A percentile compares a stretch with the other conserved stretches of the same genome.
phyloP scores from a whole-genome alignment of 2,329 filamentous ascomycete species.

The Xylariaceae sp. region DNA sequence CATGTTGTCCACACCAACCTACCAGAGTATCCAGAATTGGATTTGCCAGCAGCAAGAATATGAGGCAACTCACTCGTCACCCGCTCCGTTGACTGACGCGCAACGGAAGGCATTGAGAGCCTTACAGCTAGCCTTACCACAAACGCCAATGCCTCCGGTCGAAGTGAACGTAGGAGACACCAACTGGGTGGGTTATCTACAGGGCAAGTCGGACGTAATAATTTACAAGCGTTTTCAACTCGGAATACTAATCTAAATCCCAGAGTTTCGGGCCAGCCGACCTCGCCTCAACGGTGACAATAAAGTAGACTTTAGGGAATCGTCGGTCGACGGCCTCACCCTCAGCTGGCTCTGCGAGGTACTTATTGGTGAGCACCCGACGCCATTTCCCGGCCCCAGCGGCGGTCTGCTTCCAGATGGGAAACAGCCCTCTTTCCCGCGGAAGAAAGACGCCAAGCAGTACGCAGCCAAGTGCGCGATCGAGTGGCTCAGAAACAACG shows the following conservation, averaged over 20 bases:
- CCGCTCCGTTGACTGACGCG: slow-evolving; percentile 41
- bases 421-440: slow-evolving; percentile 42
- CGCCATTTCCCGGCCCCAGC: slow-evolving; percentile 29
- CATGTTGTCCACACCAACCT: slow-evolving; percentile 26
- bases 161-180: slow-evolving; percentile 33
- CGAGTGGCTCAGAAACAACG: slow-evolving; percentile 42
- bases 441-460: slow-evolving; percentile 58
- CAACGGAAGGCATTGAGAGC: slow-evolving; percentile 46
- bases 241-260: slow-evolving; percentile 31
- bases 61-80: slow-evolving; percentile 35
- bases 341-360: slow-evolving; percentile 33
- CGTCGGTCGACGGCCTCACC: slow-evolving; percentile 2
- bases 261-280: slow-evolving; percentile 37
- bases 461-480: slow-evolving; percentile 55
- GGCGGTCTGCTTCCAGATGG: slow-evolving; percentile 35
- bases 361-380: slow-evolving; percentile 29
- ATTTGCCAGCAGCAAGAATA: slow-evolving; percentile 40
- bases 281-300: slow-evolving; percentile 4
- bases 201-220: slow-evolving; percentile 33
- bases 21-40: slow-evolving; percentile 31
- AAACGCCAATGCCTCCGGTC: slow-evolving; percentile 3
- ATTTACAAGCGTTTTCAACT: slow-evolving; percentile 17
- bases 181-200: slow-evolving; percentile 46
- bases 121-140: slow-evolving; percentile 38
- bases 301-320: slow-evolving; percentile 27